A percentile compares a stretch with the other conserved stretches of the same genome.
These are phyloP conservation scores for Thielaviopsis populi DNA, from an alignment of 2,329 filamentous ascomycete genomes.

Conservation along the genomic window DNA sequence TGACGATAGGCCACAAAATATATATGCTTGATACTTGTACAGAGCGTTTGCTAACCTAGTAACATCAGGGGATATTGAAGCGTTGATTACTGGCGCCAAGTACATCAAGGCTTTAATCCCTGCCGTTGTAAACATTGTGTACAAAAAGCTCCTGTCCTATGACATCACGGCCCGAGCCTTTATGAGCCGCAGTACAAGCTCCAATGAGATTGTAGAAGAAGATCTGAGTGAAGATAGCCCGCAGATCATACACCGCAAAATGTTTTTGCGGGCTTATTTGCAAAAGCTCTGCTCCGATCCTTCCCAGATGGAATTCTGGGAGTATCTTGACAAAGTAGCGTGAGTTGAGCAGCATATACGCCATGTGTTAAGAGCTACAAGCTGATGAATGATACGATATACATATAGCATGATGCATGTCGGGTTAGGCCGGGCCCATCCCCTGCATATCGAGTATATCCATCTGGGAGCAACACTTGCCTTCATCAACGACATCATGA, in stretches of 20 bases:
- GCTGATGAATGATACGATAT: constrained; percentile 6
- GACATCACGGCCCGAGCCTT: constrained; percentile 73
- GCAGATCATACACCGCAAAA: constrained; percentile 62
- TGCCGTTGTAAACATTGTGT: constrained; percentile 70
- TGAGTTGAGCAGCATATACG: constrained; percentile 26
- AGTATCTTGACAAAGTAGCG: constrained; percentile 73
- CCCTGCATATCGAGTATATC: constrained; percentile 66
- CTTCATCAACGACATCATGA: constrained; percentile 64
- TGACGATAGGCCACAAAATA: no score
- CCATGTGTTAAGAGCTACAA: neutral
- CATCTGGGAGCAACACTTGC: constrained; percentile 59
- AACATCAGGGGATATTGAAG: constrained; percentile 48
- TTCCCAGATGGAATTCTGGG: constrained; percentile 63
- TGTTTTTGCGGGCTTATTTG: constrained; percentile 63
- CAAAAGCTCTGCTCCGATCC: constrained; percentile 61
- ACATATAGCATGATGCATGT: constrained; percentile 56
- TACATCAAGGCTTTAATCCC: constrained; percentile 75
- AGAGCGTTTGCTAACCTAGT: no score
- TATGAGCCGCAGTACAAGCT: constrained; percentile 45
- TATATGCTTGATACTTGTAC: no score
- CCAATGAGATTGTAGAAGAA: constrained; percentile 51
- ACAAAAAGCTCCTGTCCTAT: constrained; percentile 64
- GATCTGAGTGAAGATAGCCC: constrained; percentile 52
- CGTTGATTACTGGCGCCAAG: constrained; percentile 52
- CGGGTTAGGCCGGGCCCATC: constrained; percentile 55